A percentile compares a stretch with the other conserved stretches of the same genome.
These are phyloP conservation scores for Schoenoplectus tabernaemontani DNA, from an alignment of 202 grass and related monocot species.

Conservation along the genomic window DNA sequence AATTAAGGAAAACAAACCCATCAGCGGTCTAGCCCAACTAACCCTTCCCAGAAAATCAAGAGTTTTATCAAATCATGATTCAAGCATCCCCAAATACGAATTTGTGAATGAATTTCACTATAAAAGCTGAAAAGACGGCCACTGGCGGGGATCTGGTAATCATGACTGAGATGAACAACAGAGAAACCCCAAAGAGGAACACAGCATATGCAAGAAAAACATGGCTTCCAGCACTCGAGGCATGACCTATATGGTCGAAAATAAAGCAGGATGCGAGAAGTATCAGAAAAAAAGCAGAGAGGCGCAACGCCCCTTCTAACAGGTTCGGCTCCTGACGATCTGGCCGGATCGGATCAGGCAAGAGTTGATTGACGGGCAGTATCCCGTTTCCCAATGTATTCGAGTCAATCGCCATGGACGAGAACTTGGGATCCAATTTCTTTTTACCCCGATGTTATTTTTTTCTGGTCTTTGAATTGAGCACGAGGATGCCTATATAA, in stretches of 20 bases:
- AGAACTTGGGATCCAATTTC: background rate
- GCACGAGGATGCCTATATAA: too few relatives aligned
- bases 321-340: background rate
- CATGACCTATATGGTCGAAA: background rate
- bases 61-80: background rate
- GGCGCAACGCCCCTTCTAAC: background rate
- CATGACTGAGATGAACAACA: background rate
- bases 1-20: too few relatives aligned
- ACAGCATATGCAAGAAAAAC: background rate
- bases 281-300: background rate
- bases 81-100: background rate
- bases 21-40: too few relatives aligned
- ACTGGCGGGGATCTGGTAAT: background rate
- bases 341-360: background rate
- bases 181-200: conserved; percentile 19
- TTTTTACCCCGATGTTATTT: too few relatives aligned
- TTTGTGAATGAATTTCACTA: background rate
- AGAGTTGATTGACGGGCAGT: background rate
- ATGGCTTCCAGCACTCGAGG: too few relatives aligned
- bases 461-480: too few relatives aligned
- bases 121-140: background rate
- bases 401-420: background rate
- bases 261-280: background rate
- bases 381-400: background rate
- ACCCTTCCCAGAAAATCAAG: too few relatives aligned